Base-by-base conservation (phyloP, 345 rosid genomes). In the Moringa oleifera region DNA sequence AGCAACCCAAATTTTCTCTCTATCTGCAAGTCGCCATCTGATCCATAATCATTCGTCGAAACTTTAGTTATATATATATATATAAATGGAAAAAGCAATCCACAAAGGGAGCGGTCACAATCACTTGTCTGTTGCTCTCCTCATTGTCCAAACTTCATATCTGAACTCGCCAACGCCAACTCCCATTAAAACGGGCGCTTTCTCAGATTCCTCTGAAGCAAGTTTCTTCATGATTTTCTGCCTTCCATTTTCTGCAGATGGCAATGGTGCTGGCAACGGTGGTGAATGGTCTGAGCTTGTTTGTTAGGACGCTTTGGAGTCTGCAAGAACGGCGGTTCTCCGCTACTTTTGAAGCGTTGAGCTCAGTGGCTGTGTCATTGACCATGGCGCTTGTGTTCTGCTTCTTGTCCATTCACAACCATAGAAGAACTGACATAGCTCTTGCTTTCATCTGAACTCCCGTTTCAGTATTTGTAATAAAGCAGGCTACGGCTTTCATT, bases 341-440 rank as follows among this genome's bases (percentile, higher is more conserved):
- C 18, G 37, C 66, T 18, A 69, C 73, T 18, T 60, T 74, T 12
- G 57, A 74, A 24, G 68, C 68, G 0, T 68, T 70, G 75, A 76
- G 64, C 62, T 74, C 80, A 0, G 83, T 68, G 0, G 31, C 70
- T 22, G 23, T 58, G 45, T 68, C 70, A 22, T 5, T 75, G 33
- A 63, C 77, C 57, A 77, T 65, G 80, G 63, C 80, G 12, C 59
- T 80, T 36, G 63, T 77, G 46, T 51, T 76, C 28, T 80, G 88
- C 65, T 53, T 76, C 70, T 20, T 78, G 25, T 75, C 82, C 60
- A 8, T 74, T 22, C 81, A 75, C 18, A 61, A 23, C 17, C 78
- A 72, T 51, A 25, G 68, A 9, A 55, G 63, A 20, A 56, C 68
- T 13, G 75, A 68, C 18, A 36, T 64, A 41, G 75, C 74, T 57